Base-by-base conservation (phyloP, 495 filamentous ascomycete genomes). In the Penicillium nucicola region DNA sequence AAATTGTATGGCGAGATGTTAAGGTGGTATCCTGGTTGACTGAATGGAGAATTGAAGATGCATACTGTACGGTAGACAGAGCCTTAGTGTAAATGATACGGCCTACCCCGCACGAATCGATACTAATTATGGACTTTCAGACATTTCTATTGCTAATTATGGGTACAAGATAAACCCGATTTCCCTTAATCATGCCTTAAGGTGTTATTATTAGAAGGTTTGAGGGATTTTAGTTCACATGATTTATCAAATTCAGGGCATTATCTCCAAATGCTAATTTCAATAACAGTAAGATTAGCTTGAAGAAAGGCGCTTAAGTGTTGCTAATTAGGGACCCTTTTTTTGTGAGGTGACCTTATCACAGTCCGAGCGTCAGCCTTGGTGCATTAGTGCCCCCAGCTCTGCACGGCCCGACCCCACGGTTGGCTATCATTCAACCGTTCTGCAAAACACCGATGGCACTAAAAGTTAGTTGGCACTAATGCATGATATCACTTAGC, bases 371-470 rank as follows among this genome's bases (percentile, higher is more conserved):
- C 37, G 37, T 40, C 37, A n/a, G 11, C 0, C 19, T 40, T 40
- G 37, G 37, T 19, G 4, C 18, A 40, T 40, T 40, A 40, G 37
- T 7, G 37, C 10, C 15, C 22, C 23, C 22, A 15, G n/a, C n/a
- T 4, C 23, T 42, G 40, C 23, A n/a, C 40, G 40, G 40, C 22
- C 23, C 22, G 23, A 3, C 23, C 17, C n/a, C 23, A 42, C 40
- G 40, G 40, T 64, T 61, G 53, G 53, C 40, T 53, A 47, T 47
- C 50, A 52, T 41, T 39, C 41, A 50, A 52, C 60, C 60, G 57
- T 52, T 57, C 53, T 52, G 57, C 46, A 60, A 17, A 17, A 45
- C 48, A 42, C 37, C 40, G 34, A 48, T 28, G 19, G 22, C 32
- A 33, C 43, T 34, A 34, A 46, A 46, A 31, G 18, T n/a, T 39